Evolutionary conservation across 2,329 filamentous ascomycete species (phyloP), one percentile per base, ranked within the genome.

Genomic region (Aspergillus ustus): DNA sequence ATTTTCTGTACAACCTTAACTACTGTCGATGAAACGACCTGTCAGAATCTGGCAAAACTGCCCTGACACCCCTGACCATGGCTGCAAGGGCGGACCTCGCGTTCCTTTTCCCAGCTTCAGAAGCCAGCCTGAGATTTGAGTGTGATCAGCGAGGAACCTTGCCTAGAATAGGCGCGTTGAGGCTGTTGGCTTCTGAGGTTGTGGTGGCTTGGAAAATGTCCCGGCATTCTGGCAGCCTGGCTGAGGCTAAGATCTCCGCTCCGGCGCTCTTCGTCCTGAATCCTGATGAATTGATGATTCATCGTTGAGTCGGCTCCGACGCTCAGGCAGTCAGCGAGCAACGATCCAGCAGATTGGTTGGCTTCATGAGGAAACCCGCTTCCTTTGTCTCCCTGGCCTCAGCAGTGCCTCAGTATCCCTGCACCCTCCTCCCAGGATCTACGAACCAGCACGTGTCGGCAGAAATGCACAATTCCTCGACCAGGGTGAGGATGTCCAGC

Each of bases 391-490:
- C 52, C 20, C 29, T 40, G 48, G 31, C 19, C 54, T n/a, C 34
- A 25, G 15, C 28, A 51, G 28, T 28, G 25, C 52, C 48, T 52
- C 50, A 48, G 25, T 44, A 55, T 57, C 60, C 59, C 53, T 56
- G 22, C 40, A 53, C 61, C 25, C 25, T 25, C 25, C 22, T 52
- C 29, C 52, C 43, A 61, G 60, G 66, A 67, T 68, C 66, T 59
- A 67, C 64, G 58, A 63, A 65, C 65, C 52, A 57, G 65, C 66
- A 68, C 65, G 66, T 68, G 66, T 64, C 54, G 53, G 60, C 34
- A 63, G 55, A 56, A 63, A 57, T 52, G 48, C 37, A 51, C 46
- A 57, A 45, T 45, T 37, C 49, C 45, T 43, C 34, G 22, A 50
- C 46, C 34, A 57, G 15, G 7, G 34, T 28, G 25, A 34, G 7